Evolutionary conservation across 306 rosid species (phyloP), one percentile per base, ranked within the genome.

Genomic region (Abrus pulchellus): DNA sequence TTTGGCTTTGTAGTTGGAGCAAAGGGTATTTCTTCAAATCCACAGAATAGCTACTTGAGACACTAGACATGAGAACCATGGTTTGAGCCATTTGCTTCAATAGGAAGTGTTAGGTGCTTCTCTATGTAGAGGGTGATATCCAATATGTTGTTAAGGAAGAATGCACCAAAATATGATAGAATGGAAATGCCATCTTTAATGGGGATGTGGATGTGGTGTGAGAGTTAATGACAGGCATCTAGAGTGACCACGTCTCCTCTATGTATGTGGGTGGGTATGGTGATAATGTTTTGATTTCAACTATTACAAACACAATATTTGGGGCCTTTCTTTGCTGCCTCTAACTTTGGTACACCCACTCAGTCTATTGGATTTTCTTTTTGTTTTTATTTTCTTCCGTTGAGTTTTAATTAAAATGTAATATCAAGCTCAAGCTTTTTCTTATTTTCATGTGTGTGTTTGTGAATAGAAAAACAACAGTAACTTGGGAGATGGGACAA

Each of bases 51-150:
- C 87, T 79, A 33, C 85, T 74, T 33, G 93, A 90, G 53, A 89
- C 94, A 74, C 89, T 86, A 3, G 97, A 90, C 88, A 88, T 83
- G 74, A 91, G 92, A 76, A 94, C 50, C 92, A 95, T 86, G 65
- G 98, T 91, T 85, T 95, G 98, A 78, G 98, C 99, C 97, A 93
- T 93, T 20, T 78, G 70, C 80, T 80, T 36, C 47, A 41, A 33
- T 13, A 34, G 6, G 70, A 53, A 44, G 4, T 67, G 7, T 52
- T 55, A 1, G 28, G 38, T 78, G 47, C 29, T n/a, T 8, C 4
- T 2, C 68, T 76, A 56, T 64, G 48, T 49, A 30, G 4, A 12
- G 32, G 1, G 34, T 59, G 27, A 10, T 75, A 4, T 75, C 6
- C 29, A 76, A 20, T 29, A 5, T 4, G 4, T 2, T 76, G 43